Conservation (phyloP, 2,329 filamentous ascomycete genomes). For the Didymella sp. region DNA sequence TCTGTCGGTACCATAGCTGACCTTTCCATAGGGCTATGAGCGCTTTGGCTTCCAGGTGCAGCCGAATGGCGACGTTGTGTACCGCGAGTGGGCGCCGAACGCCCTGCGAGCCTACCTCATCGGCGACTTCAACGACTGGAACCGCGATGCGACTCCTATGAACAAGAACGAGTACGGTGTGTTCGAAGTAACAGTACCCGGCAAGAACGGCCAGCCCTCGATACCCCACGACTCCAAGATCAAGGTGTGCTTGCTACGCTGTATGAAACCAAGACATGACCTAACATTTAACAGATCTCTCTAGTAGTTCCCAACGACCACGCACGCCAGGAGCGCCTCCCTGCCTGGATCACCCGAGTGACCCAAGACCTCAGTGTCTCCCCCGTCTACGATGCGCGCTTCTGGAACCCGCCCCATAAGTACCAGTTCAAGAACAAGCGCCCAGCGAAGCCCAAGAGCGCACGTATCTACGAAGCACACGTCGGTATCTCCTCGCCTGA, state of each 20-base stretch:
- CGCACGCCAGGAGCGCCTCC: conserved; percentile 79
- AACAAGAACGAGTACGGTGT: conserved; percentile 83
- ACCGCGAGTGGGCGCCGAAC: conserved; percentile 96
- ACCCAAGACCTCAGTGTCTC: conserved; percentile 91
- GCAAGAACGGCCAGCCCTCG: conserved; percentile 73
- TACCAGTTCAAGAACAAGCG: conserved; percentile 85
- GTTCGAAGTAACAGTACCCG: conserved; percentile 81
- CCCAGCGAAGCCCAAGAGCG: conserved; percentile 82
- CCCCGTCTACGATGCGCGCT: conserved; percentile 90
- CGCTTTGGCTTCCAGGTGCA: conserved; percentile 85
- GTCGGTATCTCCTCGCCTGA: conserved; percentile 96
- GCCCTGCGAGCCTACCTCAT: conserved; percentile 83
- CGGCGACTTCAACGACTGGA: conserved; percentile 96
- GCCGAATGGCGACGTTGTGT: conserved; percentile 82
- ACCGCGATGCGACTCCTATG: conserved; percentile 84
- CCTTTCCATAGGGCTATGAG: conserved; percentile 73
- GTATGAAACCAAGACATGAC: background rate
- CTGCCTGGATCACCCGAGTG: conserved; percentile 96
- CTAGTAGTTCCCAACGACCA: conserved; percentile 81
- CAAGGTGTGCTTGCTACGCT: conserved; percentile 68
- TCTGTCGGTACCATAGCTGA: conserved; percentile 24
- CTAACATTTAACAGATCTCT: conserved; percentile 68
- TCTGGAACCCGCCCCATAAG: conserved; percentile 92
- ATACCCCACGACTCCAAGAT: conserved; percentile 95
- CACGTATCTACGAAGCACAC: conserved; percentile 98